phyloP scores from a whole-genome alignment of 345 rosid species.

The Gynandropsis gynandra region DNA sequence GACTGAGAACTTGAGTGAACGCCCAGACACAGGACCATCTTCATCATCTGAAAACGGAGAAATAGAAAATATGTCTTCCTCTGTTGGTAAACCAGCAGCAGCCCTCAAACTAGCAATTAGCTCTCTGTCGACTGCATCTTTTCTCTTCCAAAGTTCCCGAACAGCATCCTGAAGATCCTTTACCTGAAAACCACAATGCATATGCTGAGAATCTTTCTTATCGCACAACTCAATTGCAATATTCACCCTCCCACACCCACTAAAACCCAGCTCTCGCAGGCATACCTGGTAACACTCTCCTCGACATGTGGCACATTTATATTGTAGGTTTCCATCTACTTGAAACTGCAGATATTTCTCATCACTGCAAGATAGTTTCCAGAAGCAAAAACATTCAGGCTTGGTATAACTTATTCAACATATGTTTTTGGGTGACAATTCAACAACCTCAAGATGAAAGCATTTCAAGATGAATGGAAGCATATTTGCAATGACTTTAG shows the following conservation, averaged over 20 bases:
- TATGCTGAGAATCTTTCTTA: slow-evolving; percentile 16
- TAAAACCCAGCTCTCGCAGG: slow-evolving; percentile 8
- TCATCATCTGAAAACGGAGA: slow-evolving; percentile 89
- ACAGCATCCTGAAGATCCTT: slow-evolving; percentile 97
- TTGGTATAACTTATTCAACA: slow-evolving; percentile 1
- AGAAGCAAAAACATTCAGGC: slow-evolving; percentile 7
- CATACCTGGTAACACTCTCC: slow-evolving; percentile 96
- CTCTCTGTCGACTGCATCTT: slow-evolving; percentile 66
- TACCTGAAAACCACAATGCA: slow-evolving; percentile 39
- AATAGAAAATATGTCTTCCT: slow-evolving; percentile 84
- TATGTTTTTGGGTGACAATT: too few relatives aligned
- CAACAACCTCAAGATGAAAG: too few relatives aligned
- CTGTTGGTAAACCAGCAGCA: slow-evolving; percentile 92
- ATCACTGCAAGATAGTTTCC: slow-evolving; percentile 56
- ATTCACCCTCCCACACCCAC: background rate
- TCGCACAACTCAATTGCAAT: slow-evolving; percentile 11
- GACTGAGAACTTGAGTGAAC: slow-evolving; percentile 74
- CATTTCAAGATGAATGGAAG: too few relatives aligned
- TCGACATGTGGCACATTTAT: slow-evolving; percentile 90
- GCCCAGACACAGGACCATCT: slow-evolving; percentile 57
- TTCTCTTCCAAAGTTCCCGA: slow-evolving; percentile 96
- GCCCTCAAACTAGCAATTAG: slow-evolving; percentile 80
- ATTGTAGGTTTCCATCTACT: slow-evolving; percentile 89
- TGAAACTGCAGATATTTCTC: slow-evolving; percentile 89
- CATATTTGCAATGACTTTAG: background rate